These are phyloP conservation scores for Lactarius trivialis DNA, from an alignment of 768 basidiomycete species.

Conservation along the genomic window DNA sequence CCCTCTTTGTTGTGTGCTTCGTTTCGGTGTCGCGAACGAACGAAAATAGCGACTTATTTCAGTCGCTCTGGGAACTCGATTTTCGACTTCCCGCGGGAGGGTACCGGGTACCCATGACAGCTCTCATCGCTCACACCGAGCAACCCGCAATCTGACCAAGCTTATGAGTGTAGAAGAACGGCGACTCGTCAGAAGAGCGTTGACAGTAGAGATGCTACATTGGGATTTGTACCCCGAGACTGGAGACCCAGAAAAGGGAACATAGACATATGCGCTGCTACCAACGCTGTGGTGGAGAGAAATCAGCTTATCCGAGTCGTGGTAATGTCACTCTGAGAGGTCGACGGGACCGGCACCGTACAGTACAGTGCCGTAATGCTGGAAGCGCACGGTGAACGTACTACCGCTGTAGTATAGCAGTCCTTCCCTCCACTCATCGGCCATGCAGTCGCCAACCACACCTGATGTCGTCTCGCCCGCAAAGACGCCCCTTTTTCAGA, in stretches of 20 bases:
- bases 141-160: background rate
- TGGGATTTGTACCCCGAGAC: too few relatives aligned
- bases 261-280: background rate
- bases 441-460: slow-evolving; percentile 14
- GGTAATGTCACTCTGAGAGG: too few relatives aligned
- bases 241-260: background rate
- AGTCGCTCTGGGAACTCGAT: background rate
- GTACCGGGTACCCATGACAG: too few relatives aligned
- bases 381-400: background rate
- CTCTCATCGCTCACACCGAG: background rate
- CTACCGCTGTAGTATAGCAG: background rate
- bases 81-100: too few relatives aligned
- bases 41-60: background rate
- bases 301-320: too few relatives aligned
- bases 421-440: background rate
- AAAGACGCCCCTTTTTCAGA: slow-evolving; percentile 56
- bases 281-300: too few relatives aligned
- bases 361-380: background rate
- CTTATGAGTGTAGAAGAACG: background rate
- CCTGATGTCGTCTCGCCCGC: slow-evolving; percentile 16
- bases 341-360: too few relatives aligned
- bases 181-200: background rate
- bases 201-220: background rate
- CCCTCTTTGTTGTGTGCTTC: background rate
- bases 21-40: background rate